phyloP scores from a whole-genome alignment of 192 early-diverging fungal species.

The Backusella australiensis region DNA sequence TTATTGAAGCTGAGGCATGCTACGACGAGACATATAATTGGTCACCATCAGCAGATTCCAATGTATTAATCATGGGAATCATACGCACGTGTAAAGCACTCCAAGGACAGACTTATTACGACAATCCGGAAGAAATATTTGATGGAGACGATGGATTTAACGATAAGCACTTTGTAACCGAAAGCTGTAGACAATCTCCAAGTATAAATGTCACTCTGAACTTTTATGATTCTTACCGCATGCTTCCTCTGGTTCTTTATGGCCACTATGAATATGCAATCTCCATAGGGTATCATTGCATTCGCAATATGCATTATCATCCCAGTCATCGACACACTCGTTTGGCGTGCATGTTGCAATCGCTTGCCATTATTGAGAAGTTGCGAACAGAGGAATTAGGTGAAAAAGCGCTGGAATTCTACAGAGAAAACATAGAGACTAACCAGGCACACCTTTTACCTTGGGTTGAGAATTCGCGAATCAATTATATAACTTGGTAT shows the following conservation, averaged over 20 bases:
- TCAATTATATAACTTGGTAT: constrained; percentile 29
- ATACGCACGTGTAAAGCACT: constrained; percentile 29
- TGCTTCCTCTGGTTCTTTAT: constrained; percentile 32
- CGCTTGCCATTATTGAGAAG: constrained; percentile 27
- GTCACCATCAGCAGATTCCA: constrained; percentile 21
- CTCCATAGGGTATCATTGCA: constrained; percentile 12
- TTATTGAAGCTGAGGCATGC: constrained; percentile 20
- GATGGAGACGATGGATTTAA: constrained; percentile 36
- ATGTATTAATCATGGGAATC: constrained; percentile 23
- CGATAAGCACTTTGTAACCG: constrained; percentile 25
- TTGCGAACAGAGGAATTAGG: not conserved
- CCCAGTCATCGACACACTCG: constrained; percentile 31
- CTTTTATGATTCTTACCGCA: constrained; percentile 26
- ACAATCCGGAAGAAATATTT: constrained; percentile 16
- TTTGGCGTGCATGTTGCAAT: constrained; percentile 22
- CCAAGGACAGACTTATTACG: constrained; percentile 26
- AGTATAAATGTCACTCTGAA: constrained; percentile 27
- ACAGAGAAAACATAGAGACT: not conserved
- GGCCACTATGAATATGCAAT: constrained; percentile 29
- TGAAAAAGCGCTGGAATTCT: not conserved
- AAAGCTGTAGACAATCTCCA: constrained; percentile 17
- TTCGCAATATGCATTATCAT: constrained; percentile 20
- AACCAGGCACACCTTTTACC: constrained; percentile 14
- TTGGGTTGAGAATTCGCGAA: constrained; percentile 18
- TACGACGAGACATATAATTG: constrained; percentile 25